Base-by-base conservation (phyloP, 805 yeast genomes). In the Starmerella roubikii region DNA sequence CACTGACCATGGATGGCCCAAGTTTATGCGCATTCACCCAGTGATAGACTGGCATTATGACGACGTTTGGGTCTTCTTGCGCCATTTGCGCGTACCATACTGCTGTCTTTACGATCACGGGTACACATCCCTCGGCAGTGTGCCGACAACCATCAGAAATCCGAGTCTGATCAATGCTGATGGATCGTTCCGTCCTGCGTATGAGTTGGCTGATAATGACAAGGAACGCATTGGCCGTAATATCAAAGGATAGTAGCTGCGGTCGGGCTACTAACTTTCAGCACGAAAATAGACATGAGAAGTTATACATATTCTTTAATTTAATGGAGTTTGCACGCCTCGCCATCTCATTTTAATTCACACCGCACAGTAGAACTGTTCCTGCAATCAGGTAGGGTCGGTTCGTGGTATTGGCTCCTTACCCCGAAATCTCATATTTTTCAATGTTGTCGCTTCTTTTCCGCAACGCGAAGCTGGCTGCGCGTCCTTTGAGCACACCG, bases 1-100 rank as follows among this genome's bases (percentile, higher is more conserved):
- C 29, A 91, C 98, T 0, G 95, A 88, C 53, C 77, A 76, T 42
- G 76, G 84, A 41, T 91, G 97, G 97, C 98, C 98, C 4, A 61
- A 66, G 21, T 88, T 91, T 54, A 59, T 77, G 46, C 61, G 98
- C 35, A 64, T 86, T 4, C 93, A 86, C 52, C 97, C 98, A 0
- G 74, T 91, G 6, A 65, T 91, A 31, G 81, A 81, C 40, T 91
- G 97, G 97, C 71, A 71, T 30, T 79, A 82, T 49, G 68, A 70
- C 17, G 82, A 85, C 41, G 67, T 91, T 2, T 91, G 98, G 98
- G 56, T 50, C 31, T 86, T 88, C 53, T 58, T 88, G 35, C 59
- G 74, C 17, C 69, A 61, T 18, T 62, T 73, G 17, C 54, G 67
- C n/a, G 67, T 78, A 30, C 67, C 68, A 3, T 85, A 88, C 55